Evolutionary conservation across 306 rosid genomes (phyloP), one percentile per base, ranked within the genome.

Genomic region (Quercus glauca): DNA sequence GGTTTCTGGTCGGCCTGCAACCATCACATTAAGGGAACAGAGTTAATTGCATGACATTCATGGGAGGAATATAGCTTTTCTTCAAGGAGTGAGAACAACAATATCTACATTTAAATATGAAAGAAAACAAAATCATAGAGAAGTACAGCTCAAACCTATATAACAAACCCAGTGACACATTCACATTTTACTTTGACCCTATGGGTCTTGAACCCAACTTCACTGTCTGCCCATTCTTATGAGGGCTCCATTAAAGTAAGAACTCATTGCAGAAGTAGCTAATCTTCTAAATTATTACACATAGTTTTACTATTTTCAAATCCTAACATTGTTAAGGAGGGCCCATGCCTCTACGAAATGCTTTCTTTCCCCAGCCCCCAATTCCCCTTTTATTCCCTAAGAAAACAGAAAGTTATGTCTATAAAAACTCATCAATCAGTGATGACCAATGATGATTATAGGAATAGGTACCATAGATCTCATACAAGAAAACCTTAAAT

Each of bases 1-100:
- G 55, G 88, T 91, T 87, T 96, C 99, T 45, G 96, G 97, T n/a
- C 89, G 86, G 61, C 97, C 99, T 96, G 96, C 80, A 84, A 77
- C 84, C 79, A 85, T 77, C 79, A 73, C 81, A 80, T 49, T 41
- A 23, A 76, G 43, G n/a, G 65, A 37, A 79, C 23, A 6, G 61
- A 78, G 77, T 86, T 78, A 49, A 76, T 65, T 69, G 52, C 37
- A 76, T 76, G 72, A 37, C 33, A 45, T 29, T 56, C 35, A 31
- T 73, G 55, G 15, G 6, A 63, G 49, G 64, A 60, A 76, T 31
- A 77, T 21, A 26, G 57, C 31, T 74, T 82, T 43, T 68, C 28
- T 4, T 17, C n/a, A 23, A n/a, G 11, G 10, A 63, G 41, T 5
- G 20, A 15, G 19, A 26, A 63, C 69, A 63, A 25, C 37, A 63